Base-by-base conservation (phyloP, 352 stramenopile genomes). In the Globisporangium iwayamae region DNA sequence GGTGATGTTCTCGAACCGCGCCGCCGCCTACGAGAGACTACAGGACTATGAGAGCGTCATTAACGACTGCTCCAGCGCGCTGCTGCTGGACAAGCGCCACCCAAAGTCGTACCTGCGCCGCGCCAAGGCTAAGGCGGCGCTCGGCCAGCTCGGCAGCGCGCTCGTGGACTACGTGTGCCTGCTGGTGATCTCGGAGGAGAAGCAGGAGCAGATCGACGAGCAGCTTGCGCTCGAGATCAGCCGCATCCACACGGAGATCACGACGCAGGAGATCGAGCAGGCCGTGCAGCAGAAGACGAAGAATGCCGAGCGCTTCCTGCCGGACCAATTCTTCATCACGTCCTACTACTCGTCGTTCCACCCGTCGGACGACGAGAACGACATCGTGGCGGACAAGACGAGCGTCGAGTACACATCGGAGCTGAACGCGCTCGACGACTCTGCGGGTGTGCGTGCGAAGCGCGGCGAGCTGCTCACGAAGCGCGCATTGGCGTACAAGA, bases 341-440 rank as follows among this genome's bases (percentile, higher is more conserved):
- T 93, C 84, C 56, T 93, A 93, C 73, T 93, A 89, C 70, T 91
- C 81, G n/a, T 93, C 84, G 30, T 93, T 93, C 73, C 84, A 93
- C 67, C 68, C 76, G 39, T 86, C 76, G 62, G 84, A 93, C 70
- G 84, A 90, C 59, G 80, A 93, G 64, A 91, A 79, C 62, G 82
- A 91, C 43, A 43, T 91, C 20, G 63, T 73, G 36, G 78, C 75
- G 0, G 72, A 87, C 18, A 83, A 89, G 65, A 77, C 75, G 10
- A 76, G 74, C 1, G 71, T 78, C 4, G 71, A 83, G 59, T 93
- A 93, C 70, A 82, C 80, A 36, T 56, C 45, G 16, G 72, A 87
- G 58, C 69, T 92, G 38, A 63, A 80, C 1, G 68, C 70, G 13
- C 69, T 91, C 3, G 69, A 62, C 20, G 55, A 72, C 16, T 57